Percentiles rank a stretch among this genome's conserved stretches.
phyloP scores from a whole-genome alignment of 2,329 filamentous ascomycete genomes.

The Blumeriella jaapii region DNA sequence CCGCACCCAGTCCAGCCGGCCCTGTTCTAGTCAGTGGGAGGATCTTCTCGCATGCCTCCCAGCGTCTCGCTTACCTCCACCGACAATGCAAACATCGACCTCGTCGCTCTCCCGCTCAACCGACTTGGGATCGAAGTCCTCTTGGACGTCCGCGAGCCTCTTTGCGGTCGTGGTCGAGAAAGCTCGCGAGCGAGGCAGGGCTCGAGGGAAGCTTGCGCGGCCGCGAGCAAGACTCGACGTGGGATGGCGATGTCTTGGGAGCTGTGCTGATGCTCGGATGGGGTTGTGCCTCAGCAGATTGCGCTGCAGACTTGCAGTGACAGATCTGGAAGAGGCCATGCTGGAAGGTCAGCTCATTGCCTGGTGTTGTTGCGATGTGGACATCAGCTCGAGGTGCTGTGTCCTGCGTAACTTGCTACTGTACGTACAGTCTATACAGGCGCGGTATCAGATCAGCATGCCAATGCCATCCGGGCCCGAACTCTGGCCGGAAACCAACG shows the following conservation, averaged over 20 bases:
- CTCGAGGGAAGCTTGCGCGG: slow-evolving; percentile 12
- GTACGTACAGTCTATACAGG: too few relatives aligned
- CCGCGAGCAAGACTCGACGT: slow-evolving; percentile 13
- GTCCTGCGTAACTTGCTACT: background rate
- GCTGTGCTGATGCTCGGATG: slow-evolving; percentile 13
- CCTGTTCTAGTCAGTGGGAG: slow-evolving; percentile 33
- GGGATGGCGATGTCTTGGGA: slow-evolving; percentile 13
- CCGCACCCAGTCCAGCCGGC: slow-evolving; percentile 85
- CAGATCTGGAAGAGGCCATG: slow-evolving; percentile 23
- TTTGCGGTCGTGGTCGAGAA: slow-evolving; percentile 34
- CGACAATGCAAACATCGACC: slow-evolving; percentile 94
- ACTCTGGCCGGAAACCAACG: too few relatives aligned
- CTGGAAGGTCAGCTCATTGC: slow-evolving; percentile 21
- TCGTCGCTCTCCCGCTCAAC: slow-evolving; percentile 83
- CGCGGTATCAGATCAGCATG: too few relatives aligned
- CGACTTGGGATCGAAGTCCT: slow-evolving; percentile 51
- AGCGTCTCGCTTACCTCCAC: slow-evolving; percentile 55
- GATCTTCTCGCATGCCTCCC: background rate
- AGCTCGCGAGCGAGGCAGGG: slow-evolving; percentile 26
- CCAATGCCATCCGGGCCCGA: too few relatives aligned
- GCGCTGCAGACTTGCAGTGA: slow-evolving; percentile 20
- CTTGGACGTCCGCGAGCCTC: slow-evolving; percentile 35
- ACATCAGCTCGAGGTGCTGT: too few relatives aligned
- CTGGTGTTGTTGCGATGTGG: slow-evolving; percentile 7
- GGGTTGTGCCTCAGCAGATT: slow-evolving; percentile 16